phyloP scores from a whole-genome alignment of 2,329 filamentous ascomycete genomes.

The Clathrospora elynae region DNA sequence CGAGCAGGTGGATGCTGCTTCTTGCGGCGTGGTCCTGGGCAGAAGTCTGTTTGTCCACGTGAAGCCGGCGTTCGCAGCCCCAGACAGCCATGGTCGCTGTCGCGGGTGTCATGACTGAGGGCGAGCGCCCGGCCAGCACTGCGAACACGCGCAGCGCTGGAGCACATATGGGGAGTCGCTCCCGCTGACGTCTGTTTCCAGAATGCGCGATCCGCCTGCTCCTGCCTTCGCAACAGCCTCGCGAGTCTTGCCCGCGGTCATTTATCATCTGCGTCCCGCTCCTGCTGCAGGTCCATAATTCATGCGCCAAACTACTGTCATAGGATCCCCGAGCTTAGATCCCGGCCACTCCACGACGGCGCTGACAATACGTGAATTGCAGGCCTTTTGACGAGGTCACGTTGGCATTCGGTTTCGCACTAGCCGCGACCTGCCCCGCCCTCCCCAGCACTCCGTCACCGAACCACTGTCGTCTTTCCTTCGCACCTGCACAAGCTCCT shows the following conservation, averaged over 20 bases:
- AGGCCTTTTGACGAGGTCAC: slow-evolving; percentile 16
- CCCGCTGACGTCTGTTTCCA: slow-evolving; percentile 34
- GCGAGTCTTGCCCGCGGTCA: slow-evolving; percentile 20
- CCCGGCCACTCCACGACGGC: slow-evolving; percentile 6
- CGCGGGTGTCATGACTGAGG: slow-evolving; percentile 2
- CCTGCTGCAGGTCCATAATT: slow-evolving; percentile 19
- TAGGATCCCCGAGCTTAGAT: slow-evolving; percentile 8
- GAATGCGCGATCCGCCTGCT: slow-evolving; percentile 26
- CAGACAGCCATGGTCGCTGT: slow-evolving; percentile 12
- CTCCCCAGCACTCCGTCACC: slow-evolving; percentile 34
- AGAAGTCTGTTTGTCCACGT: slow-evolving; percentile 31
- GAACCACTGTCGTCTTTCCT: slow-evolving; percentile 30
- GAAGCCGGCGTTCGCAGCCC: slow-evolving; percentile 22
- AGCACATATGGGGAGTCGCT: slow-evolving; percentile 14
- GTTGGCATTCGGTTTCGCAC: slow-evolving; percentile 21
- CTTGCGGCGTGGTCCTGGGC: slow-evolving; percentile 22
- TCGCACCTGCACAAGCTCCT: slow-evolving; percentile 25
- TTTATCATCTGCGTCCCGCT: slow-evolving; percentile 9
- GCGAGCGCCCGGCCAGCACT: neutral
- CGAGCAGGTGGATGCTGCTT: slow-evolving; percentile 25
- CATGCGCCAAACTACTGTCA: slow-evolving; percentile 11
- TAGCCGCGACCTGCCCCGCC: slow-evolving; percentile 26
- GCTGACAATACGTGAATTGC: slow-evolving; percentile 16
- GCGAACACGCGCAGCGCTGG: slow-evolving; percentile 4
- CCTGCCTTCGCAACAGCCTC: slow-evolving; percentile 17